Evolutionary conservation across 2,329 filamentous ascomycete species (phyloP).

Genomic region (Colletotrichum camelliae): DNA sequence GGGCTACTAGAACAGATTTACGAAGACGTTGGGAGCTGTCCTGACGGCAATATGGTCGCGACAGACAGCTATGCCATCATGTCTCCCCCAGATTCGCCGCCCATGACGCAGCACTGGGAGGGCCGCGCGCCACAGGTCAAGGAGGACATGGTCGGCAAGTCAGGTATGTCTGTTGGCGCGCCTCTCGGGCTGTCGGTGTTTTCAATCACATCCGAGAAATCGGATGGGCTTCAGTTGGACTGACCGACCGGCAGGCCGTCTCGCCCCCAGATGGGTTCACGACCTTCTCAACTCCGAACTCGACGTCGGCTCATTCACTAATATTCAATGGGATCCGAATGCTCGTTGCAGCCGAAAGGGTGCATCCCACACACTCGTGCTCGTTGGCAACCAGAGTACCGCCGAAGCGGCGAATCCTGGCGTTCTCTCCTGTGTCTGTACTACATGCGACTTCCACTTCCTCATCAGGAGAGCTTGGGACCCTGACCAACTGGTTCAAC

Average conservation of each 20-base stretch:
- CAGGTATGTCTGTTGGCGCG: background rate
- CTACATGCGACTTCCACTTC: conserved; percentile 47
- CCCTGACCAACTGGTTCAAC: conserved; percentile 26
- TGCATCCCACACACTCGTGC: conserved; percentile 33
- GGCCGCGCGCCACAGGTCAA: conserved; percentile 1
- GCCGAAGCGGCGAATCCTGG: conserved; percentile 27
- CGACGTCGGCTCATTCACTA: conserved; percentile 36
- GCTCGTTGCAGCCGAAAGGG: conserved; percentile 33
- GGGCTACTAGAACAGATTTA: background rate
- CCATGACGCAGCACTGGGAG: conserved; percentile 12
- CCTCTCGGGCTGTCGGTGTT: background rate
- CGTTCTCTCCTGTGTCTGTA: conserved; percentile 41
- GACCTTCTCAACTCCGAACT: conserved; percentile 41
- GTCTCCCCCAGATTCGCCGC: conserved; percentile 3
- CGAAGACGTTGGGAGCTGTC: background rate
- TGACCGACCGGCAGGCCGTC: conserved; percentile 23
- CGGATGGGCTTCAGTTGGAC: background rate
- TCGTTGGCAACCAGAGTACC: conserved; percentile 41
- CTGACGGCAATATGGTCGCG: background rate
- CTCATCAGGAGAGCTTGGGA: conserved; percentile 43
- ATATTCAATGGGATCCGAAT: conserved; percentile 32
- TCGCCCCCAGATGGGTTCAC: conserved; percentile 47
- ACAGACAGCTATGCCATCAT: background rate
- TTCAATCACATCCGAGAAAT: background rate
- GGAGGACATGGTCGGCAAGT: conserved; percentile 9